These are phyloP conservation scores for Heterococcus sp. DNA, from an alignment of 108 stramenopile species.

Conservation along the genomic window DNA sequence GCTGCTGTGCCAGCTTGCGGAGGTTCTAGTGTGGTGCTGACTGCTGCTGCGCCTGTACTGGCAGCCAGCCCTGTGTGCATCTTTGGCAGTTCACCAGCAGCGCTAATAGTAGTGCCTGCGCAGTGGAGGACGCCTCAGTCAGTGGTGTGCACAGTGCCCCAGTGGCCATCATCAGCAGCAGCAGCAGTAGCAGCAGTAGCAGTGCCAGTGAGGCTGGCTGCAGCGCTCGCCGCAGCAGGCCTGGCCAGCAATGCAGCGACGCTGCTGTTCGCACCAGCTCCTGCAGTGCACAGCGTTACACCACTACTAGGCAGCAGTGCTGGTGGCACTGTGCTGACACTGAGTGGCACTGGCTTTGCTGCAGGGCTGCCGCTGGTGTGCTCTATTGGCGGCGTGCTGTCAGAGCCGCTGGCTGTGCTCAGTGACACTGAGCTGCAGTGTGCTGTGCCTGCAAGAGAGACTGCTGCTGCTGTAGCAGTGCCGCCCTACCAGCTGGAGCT, in stretches of 20 bases:
- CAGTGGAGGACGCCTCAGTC: background rate
- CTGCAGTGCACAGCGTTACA: constrained; percentile 27
- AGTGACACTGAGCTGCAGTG: constrained; percentile 7
- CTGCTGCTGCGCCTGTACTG: constrained; percentile 3
- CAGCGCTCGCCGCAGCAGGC: background rate
- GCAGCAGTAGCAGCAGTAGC: background rate
- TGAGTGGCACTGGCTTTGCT: constrained; percentile 19
- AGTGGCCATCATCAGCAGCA: background rate
- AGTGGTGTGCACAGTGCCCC: background rate
- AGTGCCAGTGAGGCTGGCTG: background rate
- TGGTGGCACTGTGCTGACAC: constrained; percentile 26
- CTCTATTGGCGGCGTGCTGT: background rate
- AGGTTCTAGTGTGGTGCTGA: constrained; percentile 11
- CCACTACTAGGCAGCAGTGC: constrained; percentile 1
- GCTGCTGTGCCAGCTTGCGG: constrained; percentile 29
- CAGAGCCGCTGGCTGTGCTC: background rate
- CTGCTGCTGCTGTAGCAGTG: background rate
- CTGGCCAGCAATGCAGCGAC: constrained; percentile 14
- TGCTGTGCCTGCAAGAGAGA: background rate
- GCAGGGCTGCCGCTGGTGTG: background rate
- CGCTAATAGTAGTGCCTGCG: background rate
- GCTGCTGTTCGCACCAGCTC: constrained; percentile 2
- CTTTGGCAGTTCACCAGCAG: constrained; percentile 3
- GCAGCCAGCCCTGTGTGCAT: constrained; percentile 1
- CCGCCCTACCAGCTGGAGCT: background rate